Percentiles rank a stretch among this genome's conserved stretches.
phyloP scores from a whole-genome alignment of 202 grass and related monocot genomes.

The Schoenoplectus triqueter region DNA sequence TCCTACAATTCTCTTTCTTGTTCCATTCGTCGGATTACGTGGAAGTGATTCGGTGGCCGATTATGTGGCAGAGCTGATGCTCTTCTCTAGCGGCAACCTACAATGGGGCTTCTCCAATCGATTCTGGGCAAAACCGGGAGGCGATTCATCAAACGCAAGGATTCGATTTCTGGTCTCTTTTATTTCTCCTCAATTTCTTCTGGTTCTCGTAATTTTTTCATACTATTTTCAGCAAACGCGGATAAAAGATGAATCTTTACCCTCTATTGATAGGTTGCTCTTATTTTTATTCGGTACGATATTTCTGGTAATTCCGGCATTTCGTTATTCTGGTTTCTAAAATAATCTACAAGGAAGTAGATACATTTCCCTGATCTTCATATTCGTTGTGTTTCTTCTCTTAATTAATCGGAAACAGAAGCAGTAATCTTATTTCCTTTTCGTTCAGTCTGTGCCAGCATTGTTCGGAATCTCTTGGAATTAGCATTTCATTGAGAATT shows the following conservation, averaged over 20 bases:
- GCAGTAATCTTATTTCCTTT: too few relatives aligned
- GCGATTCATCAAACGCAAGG: slow-evolving; percentile 88
- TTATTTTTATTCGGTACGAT: background rate
- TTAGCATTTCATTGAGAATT: too few relatives aligned
- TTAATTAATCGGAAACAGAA: too few relatives aligned
- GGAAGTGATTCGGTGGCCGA: slow-evolving; percentile 22
- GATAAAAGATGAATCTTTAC: slow-evolving; percentile 33
- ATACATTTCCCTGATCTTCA: slow-evolving; percentile 2
- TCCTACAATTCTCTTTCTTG: background rate
- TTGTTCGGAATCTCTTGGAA: too few relatives aligned
- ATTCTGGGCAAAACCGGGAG: slow-evolving; percentile 66
- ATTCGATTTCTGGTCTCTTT: slow-evolving; percentile 24
- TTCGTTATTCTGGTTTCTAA: too few relatives aligned
- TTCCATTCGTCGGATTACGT: slow-evolving; percentile 1
- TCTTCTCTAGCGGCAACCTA: slow-evolving; percentile 45
- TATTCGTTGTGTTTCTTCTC: background rate
- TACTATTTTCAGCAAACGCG: background rate
- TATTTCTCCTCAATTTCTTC: slow-evolving; percentile 27
- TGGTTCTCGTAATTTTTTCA: background rate
- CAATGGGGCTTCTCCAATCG: slow-evolving; percentile 86
- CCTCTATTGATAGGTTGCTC: too few relatives aligned
- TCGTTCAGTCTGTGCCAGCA: too few relatives aligned
- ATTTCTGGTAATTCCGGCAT: too few relatives aligned
- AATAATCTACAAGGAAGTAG: too few relatives aligned
- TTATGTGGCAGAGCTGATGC: slow-evolving; percentile 51